Evolutionary conservation across 2,329 filamentous ascomycete species (phyloP).

Genomic region (Penicillium occitanis): DNA sequence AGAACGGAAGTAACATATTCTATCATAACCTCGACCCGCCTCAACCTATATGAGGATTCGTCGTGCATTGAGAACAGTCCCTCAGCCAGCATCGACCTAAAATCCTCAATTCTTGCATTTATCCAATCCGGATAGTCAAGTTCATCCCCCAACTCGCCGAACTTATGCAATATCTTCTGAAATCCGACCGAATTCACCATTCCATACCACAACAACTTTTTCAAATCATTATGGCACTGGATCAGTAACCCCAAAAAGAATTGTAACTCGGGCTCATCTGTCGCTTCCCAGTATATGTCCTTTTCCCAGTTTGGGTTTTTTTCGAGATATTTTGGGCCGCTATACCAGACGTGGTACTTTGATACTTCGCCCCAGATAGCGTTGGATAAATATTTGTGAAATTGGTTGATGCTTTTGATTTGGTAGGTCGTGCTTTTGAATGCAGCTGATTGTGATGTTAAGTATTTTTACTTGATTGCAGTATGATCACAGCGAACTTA

Average conservation of each 20-base stretch:
- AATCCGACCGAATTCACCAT: background rate
- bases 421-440: background rate
- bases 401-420: background rate
- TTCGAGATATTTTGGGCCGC: background rate
- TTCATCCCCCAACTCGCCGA: background rate
- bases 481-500: background rate
- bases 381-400: background rate
- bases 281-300: background rate
- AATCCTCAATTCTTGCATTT: background rate
- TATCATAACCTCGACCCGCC: background rate
- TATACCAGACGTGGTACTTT: background rate
- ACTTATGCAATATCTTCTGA: background rate
- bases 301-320: background rate
- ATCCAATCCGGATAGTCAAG: background rate
- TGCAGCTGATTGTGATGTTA: background rate
- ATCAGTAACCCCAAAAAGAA: background rate
- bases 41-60: background rate
- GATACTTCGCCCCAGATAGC: conserved; percentile 1
- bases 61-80: background rate
- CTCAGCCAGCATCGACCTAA: background rate
- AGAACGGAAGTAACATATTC: background rate
- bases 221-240: background rate
- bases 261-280: background rate
- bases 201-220: background rate
- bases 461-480: background rate